phyloP scores from a whole-genome alignment of 1,284 basidiomycete genomes.

The Malassezia cuniculi region DNA sequence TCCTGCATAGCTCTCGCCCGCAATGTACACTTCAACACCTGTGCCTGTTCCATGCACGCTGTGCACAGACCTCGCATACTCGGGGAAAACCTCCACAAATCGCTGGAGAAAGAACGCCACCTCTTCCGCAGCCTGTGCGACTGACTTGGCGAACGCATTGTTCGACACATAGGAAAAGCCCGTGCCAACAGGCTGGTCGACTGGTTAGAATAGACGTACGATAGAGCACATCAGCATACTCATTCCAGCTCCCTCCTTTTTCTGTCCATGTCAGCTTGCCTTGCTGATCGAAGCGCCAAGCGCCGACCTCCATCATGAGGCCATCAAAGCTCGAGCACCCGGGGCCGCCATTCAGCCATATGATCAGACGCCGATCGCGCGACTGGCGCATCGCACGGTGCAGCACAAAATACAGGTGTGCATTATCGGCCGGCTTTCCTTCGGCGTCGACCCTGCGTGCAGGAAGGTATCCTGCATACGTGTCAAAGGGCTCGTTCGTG shows the following conservation, averaged over 20 bases:
- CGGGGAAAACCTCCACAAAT: constrained; percentile 82
- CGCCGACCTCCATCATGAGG: constrained; percentile 92
- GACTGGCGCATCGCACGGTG: constrained; percentile 73
- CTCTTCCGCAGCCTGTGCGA: constrained; percentile 60
- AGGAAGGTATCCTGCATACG: constrained; percentile 38
- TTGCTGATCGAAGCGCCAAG: constrained; percentile 63
- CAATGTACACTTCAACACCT: constrained; percentile 56
- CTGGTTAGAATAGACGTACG: constrained; percentile 56
- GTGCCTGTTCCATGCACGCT: constrained; percentile 46
- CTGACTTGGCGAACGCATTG: constrained; percentile 62
- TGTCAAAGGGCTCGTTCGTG: constrained; percentile 7
- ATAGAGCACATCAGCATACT: constrained; percentile 91
- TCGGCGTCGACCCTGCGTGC: constrained; percentile 15
- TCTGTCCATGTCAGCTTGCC: constrained; percentile 57
- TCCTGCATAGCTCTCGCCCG: constrained; percentile 19
- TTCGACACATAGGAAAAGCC: constrained; percentile 82
- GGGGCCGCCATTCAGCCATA: constrained; percentile 95
- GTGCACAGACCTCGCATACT: constrained; percentile 51
- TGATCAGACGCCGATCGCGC: constrained; percentile 73
- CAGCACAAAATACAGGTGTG: constrained; percentile 80
- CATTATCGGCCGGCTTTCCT: constrained; percentile 46
- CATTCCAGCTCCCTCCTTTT: constrained; percentile 88
- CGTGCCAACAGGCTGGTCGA: constrained; percentile 93
- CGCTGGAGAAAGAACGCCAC: constrained; percentile 71
- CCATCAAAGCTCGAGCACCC: constrained; percentile 96